Conservation (phyloP, 106 monocot genomes). For the Acorus calamus region DNA sequence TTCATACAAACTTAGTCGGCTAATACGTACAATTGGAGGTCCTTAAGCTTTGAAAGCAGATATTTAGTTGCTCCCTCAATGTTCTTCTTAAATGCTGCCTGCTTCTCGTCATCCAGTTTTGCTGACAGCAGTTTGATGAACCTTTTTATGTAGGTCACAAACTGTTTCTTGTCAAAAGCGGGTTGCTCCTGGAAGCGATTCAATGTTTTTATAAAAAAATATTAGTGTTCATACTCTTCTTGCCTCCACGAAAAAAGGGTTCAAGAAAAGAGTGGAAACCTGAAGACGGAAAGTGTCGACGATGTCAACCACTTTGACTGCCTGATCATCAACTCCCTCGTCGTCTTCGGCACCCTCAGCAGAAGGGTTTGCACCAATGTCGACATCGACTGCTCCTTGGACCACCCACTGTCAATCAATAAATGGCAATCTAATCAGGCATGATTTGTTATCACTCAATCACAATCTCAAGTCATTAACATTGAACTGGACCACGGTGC, state of each 20-base stretch:
- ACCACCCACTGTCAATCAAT: constrained; percentile 62
- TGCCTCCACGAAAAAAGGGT: too few species aligned
- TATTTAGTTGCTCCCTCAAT: constrained; percentile 75
- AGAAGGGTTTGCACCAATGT: constrained; percentile 92
- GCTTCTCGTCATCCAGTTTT: constrained; percentile 49
- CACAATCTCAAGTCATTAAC: too few species aligned
- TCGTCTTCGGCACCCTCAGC: constrained; percentile 75
- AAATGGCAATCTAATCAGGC: too few species aligned
- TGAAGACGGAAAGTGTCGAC: constrained; percentile 84
- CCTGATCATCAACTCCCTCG: constrained; percentile 76
- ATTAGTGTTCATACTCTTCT: too few species aligned
- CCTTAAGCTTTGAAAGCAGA: constrained; percentile 65
- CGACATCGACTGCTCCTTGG: constrained; percentile 53
- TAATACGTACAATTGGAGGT: constrained; percentile 72
- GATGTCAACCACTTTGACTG: constrained; percentile 80
- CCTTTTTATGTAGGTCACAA: constrained; percentile 63
- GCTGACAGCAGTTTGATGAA: constrained; percentile 49
- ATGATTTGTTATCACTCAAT: too few species aligned
- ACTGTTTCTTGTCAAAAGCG: constrained; percentile 76
- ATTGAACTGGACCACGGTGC: neutral
- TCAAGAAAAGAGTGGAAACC: constrained; percentile 15
- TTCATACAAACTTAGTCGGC: neutral
- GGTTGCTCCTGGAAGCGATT: constrained; percentile 59
- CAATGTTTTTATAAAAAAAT: too few species aligned
- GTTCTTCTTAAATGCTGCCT: constrained; percentile 55